These are phyloP conservation scores for Lepiota venenata DNA, from an alignment of 768 basidiomycete species.

Conservation along the genomic window DNA sequence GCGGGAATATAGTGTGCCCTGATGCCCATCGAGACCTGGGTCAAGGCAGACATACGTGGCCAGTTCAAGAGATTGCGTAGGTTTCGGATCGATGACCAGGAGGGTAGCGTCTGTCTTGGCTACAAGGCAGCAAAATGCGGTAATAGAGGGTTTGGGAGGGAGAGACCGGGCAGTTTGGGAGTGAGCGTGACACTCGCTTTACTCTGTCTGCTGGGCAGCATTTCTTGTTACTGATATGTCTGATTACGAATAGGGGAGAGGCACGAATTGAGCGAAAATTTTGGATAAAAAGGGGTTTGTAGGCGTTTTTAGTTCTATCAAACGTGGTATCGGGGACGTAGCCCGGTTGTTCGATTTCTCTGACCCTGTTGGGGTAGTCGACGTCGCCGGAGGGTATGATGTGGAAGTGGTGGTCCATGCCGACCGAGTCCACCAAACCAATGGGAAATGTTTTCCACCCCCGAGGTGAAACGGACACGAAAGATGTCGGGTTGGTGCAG, in stretches of 20 bases:
- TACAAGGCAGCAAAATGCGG: not conserved
- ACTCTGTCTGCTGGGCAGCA: not conserved
- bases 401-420: not conserved
- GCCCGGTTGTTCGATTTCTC: constrained; percentile 5
- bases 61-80: not conserved
- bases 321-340: constrained; percentile 1
- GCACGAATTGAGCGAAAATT: constrained; percentile 1
- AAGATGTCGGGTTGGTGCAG: not conserved
- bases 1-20: too few relatives aligned
- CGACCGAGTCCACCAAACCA: constrained; percentile 4
- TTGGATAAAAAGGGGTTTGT: not conserved
- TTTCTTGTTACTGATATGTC: not conserved
- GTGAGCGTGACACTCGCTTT: constrained; percentile 8
- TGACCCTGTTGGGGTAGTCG: too few relatives aligned
- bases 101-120: constrained; percentile 6
- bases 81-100: not conserved
- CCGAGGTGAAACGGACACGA: not conserved
- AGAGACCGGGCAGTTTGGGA: constrained; percentile 3
- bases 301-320: not conserved
- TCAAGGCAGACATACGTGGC: not conserved
- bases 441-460: not conserved
- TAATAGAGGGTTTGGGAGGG: not conserved
- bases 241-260: not conserved
- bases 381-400: too few relatives aligned
- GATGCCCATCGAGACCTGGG: constrained; percentile 3